Conservation (phyloP, 2,329 filamentous ascomycete genomes). For the Phyllosticta citribraziliensis region DNA sequence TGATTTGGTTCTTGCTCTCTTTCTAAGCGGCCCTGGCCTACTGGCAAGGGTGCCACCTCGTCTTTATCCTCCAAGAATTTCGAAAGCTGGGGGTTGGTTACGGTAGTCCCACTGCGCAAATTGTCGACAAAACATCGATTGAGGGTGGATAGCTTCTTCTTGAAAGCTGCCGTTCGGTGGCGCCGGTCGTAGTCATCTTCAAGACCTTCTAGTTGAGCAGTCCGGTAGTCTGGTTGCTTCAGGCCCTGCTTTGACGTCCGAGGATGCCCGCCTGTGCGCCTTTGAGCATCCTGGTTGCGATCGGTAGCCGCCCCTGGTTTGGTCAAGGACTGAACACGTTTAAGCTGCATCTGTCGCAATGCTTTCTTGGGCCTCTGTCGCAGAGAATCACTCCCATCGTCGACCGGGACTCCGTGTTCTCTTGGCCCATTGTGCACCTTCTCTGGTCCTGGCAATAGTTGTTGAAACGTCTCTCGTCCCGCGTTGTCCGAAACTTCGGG, state of each 20-base stretch:
- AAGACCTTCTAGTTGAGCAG: conserved; percentile 34
- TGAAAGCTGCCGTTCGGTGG: conserved; percentile 30
- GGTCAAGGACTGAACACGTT: not conserved
- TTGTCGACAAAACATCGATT: conserved; percentile 19
- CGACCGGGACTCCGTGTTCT: not conserved
- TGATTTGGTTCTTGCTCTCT: not conserved
- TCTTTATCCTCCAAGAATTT: conserved; percentile 25
- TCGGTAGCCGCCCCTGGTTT: not conserved
- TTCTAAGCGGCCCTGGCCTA: not conserved
- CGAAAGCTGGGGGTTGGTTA: not conserved
- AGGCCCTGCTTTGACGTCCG: not conserved
- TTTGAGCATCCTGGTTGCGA: not conserved
- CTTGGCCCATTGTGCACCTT: not conserved
- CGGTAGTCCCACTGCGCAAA: not conserved
- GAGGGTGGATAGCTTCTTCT: conserved; percentile 20
- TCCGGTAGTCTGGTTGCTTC: conserved; percentile 16
- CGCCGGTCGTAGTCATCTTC: conserved; percentile 27
- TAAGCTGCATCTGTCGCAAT: conserved; percentile 3
- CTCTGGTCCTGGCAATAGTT: not conserved
- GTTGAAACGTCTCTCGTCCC: conserved; percentile 11
- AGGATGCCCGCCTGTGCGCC: not conserved
- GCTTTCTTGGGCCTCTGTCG: not conserved
- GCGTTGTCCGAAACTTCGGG: not conserved
- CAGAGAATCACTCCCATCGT: not conserved
- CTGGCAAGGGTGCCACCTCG: conserved; percentile 13